These are phyloP conservation scores for Annulohypoxylon moriforme DNA, from an alignment of 495 filamentous ascomycete genomes.

Conservation along the genomic window DNA sequence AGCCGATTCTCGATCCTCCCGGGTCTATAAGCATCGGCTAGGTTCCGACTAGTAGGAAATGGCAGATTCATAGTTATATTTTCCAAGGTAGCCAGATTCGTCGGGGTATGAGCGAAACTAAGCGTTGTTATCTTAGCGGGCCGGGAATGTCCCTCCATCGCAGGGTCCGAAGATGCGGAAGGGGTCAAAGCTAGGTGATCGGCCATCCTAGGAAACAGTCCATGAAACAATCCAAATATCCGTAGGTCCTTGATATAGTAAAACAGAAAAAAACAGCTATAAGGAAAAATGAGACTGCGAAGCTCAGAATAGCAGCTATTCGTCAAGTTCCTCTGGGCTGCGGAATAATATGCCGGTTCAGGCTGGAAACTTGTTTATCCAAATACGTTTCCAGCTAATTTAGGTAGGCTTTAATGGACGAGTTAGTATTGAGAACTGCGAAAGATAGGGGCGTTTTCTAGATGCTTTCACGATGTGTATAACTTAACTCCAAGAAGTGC, in stretches of 20 bases:
- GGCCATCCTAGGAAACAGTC: conserved; percentile 30
- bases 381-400: neutral
- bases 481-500: neutral
- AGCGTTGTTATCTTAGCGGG: conserved; percentile 19
- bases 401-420: conserved; percentile 1
- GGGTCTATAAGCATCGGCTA: conserved; percentile 24
- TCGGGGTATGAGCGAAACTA: conserved; percentile 24
- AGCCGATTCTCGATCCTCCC: conserved; percentile 41
- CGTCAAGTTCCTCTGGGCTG: conserved; percentile 2
- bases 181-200: conserved; percentile 36
- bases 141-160: conserved; percentile 31
- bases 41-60: conserved; percentile 23
- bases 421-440: conserved; percentile 21
- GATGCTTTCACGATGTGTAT: conserved; percentile 19
- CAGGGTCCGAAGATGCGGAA: conserved; percentile 32
- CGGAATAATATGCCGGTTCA: conserved; percentile 14
- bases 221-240: conserved; percentile 7
- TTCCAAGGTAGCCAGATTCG: conserved; percentile 32
- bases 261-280: conserved; percentile 12
- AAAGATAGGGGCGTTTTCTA: conserved; percentile 4
- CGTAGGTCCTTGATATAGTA: neutral
- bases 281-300: conserved; percentile 4
- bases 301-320: conserved; percentile 2
- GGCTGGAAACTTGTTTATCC: neutral
- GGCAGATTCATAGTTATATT: conserved; percentile 23